phyloP scores from a whole-genome alignment of 1,284 basidiomycete genomes.

The Porogramme epimiltina region DNA sequence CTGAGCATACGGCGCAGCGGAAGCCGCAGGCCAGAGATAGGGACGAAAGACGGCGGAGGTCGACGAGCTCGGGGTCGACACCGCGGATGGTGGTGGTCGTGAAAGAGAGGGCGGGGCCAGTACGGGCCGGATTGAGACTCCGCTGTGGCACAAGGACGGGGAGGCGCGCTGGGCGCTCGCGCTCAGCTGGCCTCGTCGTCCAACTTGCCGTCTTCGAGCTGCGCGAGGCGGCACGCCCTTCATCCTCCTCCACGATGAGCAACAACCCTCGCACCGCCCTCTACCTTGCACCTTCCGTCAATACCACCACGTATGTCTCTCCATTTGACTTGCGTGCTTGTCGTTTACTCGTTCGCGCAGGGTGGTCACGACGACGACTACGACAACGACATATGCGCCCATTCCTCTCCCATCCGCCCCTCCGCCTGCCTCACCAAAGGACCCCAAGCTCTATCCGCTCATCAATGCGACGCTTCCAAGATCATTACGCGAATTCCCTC shows the following conservation, averaged over 20 bases:
- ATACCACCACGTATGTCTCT: slow-evolving; percentile 69
- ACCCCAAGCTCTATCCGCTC: slow-evolving; percentile 76
- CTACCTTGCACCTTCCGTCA: slow-evolving; percentile 73
- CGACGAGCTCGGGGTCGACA: not conserved
- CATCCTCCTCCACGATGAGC: slow-evolving; percentile 47
- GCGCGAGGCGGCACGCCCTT: slow-evolving; percentile 21
- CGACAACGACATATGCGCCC: slow-evolving; percentile 82
- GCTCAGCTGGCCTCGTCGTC: slow-evolving; percentile 17
- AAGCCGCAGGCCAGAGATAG: not conserved
- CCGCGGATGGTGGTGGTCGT: no score
- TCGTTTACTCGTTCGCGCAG: slow-evolving; percentile 45
- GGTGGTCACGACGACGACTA: slow-evolving; percentile 84
- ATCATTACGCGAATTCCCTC: slow-evolving; percentile 70
- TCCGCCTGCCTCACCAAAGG: slow-evolving; percentile 67
- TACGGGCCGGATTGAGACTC: slow-evolving; percentile 17
- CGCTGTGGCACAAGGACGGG: slow-evolving; percentile 19
- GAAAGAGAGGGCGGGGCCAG: not conserved
- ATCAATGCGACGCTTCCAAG: slow-evolving; percentile 68
- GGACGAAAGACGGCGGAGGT: not conserved
- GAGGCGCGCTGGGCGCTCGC: slow-evolving; percentile 16
- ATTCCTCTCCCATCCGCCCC: slow-evolving; percentile 74
- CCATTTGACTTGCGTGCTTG: slow-evolving; percentile 6
- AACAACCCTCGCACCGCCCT: slow-evolving; percentile 60
- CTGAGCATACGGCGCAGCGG: not conserved
- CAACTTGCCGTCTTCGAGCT: slow-evolving; percentile 18